phyloP scores from a whole-genome alignment of 2,329 filamentous ascomycete species.

The Leptographium lundbergii region DNA sequence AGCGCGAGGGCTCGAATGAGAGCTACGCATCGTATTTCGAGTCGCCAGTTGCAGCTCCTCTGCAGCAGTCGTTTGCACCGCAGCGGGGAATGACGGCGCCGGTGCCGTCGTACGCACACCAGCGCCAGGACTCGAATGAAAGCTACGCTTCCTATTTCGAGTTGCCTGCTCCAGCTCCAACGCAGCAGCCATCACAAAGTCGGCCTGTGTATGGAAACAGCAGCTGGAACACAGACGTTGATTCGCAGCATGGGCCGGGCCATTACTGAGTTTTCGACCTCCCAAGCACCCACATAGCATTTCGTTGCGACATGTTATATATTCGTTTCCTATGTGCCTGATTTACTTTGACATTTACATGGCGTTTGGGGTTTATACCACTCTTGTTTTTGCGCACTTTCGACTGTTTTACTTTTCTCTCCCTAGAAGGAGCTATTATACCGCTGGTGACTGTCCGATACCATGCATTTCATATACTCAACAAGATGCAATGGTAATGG shows the following conservation, averaged over 20 bases:
- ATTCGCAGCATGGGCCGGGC: slow-evolving; percentile 10
- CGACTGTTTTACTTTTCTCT: background rate
- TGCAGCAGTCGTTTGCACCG: slow-evolving; percentile 9
- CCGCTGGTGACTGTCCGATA: background rate
- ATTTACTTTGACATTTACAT: background rate
- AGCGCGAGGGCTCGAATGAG: slow-evolving; percentile 9
- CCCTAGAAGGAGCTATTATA: background rate
- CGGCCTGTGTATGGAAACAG: slow-evolving; percentile 4
- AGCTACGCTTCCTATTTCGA: slow-evolving; percentile 12
- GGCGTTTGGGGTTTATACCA: background rate
- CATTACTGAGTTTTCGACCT: slow-evolving; percentile 5
- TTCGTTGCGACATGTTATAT: background rate
- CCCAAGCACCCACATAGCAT: background rate
- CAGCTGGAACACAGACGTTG: slow-evolving; percentile 11
- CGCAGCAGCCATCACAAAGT: background rate
- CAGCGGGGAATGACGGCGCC: slow-evolving; percentile 24
- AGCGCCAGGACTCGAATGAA: slow-evolving; percentile 9
- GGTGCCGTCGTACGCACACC: slow-evolving; percentile 10
- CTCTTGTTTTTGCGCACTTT: background rate
- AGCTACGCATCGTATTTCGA: slow-evolving; percentile 12
- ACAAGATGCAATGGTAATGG: background rate
- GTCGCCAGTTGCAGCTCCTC: background rate
- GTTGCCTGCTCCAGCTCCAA: background rate
- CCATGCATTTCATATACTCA: background rate
- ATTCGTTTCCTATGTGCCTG: background rate